Percentiles rank a stretch among this genome's conserved stretches.
Conservation (phyloP, 805 yeast genomes). For the Cyberlindnera mycetangii region DNA sequence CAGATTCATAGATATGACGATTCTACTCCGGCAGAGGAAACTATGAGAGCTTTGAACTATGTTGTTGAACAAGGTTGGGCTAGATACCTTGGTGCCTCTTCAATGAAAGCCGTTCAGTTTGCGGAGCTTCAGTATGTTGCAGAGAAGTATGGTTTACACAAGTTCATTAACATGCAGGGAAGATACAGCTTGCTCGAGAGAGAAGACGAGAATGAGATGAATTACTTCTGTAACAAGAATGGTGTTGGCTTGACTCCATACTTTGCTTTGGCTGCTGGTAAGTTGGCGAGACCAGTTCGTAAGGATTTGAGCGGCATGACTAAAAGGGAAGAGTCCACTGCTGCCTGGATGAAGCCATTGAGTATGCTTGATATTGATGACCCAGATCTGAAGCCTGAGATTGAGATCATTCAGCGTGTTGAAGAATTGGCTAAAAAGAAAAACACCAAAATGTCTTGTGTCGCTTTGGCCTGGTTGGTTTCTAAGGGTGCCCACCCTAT, state of each 20-base stretch:
- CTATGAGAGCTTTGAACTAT: constrained; percentile 54
- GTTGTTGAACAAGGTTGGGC: constrained; percentile 43
- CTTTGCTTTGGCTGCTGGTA: constrained; percentile 56
- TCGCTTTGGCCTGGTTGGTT: constrained; percentile 52
- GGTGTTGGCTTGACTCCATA: constrained; percentile 60
- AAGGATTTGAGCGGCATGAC: constrained; percentile 8
- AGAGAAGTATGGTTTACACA: constrained; percentile 52
- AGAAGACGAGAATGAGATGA: constrained; percentile 63
- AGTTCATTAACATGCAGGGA: constrained; percentile 59
- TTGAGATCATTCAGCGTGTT: constrained; percentile 44
- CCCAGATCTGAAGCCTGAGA: constrained; percentile 24
- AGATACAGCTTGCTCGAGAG: constrained; percentile 52
- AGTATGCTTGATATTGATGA: constrained; percentile 1
- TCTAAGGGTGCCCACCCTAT: constrained; percentile 52
- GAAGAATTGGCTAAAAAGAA: constrained; percentile 49
- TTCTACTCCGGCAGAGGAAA: constrained; percentile 44
- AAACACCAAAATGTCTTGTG: constrained; percentile 47
- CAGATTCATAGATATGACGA: constrained; percentile 54
- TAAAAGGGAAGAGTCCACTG: constrained; percentile 6
- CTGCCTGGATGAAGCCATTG: not conserved
- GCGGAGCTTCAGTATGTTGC: constrained; percentile 53
- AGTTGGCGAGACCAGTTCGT: constrained; percentile 47
- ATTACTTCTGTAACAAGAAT: constrained; percentile 48
- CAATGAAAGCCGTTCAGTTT: constrained; percentile 55
- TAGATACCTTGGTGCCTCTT: constrained; percentile 60